Base-by-base conservation (phyloP, 139 green algal genomes). In the Edaphochlamys debaryana region DNA sequence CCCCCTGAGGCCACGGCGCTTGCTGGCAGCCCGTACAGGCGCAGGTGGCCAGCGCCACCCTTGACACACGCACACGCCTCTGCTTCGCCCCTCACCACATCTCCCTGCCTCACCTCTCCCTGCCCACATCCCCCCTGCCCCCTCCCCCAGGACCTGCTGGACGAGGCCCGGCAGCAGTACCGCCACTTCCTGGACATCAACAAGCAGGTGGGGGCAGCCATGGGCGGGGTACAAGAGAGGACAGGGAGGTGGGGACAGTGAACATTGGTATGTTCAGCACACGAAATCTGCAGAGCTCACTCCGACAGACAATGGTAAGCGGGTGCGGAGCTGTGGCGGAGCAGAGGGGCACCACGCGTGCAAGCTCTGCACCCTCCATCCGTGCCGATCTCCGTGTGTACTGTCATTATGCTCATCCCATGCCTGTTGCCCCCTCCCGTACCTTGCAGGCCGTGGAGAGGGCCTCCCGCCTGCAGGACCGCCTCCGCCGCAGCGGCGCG, bases 101-200 rank as follows among this genome's bases (percentile, higher is more conserved):
- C n/a, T n/a, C n/a, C n/a, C n/a, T n/a, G n/a, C n/a, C n/a, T n/a
- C n/a, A n/a, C n/a, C n/a, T n/a, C n/a, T n/a, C n/a, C n/a, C n/a
- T n/a, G n/a, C n/a, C n/a, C n/a, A n/a, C n/a, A n/a, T n/a, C n/a
- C n/a, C n/a, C n/a, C n/a, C n/a, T n/a, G n/a, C n/a, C n/a, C n/a
- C n/a, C n/a, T n/a, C n/a, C n/a, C 69, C 1, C 45, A 81, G 75
- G 75, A 81, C 40, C 75, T 81, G 62, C 75, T 81, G 41, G 75
- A 81, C 64, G 75, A 81, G 62, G 75, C 75, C 11, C 58, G 75
- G 30, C 75, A 72, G 75, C 75, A 81, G 62, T 81, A 81, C 42
- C 60, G 75, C 62, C 75, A 81, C 32, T 81, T 81, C 60, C 60
- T 81, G 60, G 60, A 62, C 60, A 34, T 81, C 40, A 81, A 81